Evolutionary conservation across 169 alveolate genomes (phyloP), one percentile per base, ranked within the genome.

Genomic region (Plasmodium coatneyi): DNA sequence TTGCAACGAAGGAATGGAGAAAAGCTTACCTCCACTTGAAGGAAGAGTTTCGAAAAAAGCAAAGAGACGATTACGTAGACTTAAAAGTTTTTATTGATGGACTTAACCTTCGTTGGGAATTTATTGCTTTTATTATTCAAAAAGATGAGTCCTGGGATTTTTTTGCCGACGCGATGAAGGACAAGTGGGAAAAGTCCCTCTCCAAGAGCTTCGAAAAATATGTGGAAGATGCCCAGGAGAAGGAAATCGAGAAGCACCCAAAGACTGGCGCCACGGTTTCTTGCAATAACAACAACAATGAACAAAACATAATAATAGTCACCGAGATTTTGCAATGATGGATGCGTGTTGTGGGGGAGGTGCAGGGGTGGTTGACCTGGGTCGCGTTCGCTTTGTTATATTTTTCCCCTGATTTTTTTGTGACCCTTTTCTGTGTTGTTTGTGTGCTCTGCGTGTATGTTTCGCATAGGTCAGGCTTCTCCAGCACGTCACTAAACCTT

Each of bases 121-220:
- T 28, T 41, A 54, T 81, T n/a, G 71, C 90, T 30, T 81, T 81
- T 56, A 36, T 81, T 14, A 81, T 60, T 2, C 80, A 81, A 7
- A 81, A 81, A 54, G 25, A 81, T 30, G 66, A 81, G 22, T 81
- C 90, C 9, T 81, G 90, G 90, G 39, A 49, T 30, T 80, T 16
- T 16, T 6, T 81, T 4, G 5, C n/a, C 9, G 71, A 81, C 39
- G 25, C 70, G 56, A 41, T 32, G 12, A 56, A 1, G n/a, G 80
- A 81, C 36, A 56, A 41, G 5, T 54, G 78, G 90, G 22, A 81
- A 7, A 60, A 41, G 32, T 52, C 34, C 5, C 34, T 81, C 22
- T 19, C 54, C 12, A 30, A 22, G 3, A 81, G 56, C 10, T 81
- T 81, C 71, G 90, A 81, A 2, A 81, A 54, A 30, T 81, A 54